A percentile compares a stretch with the other conserved stretches of the same genome.
phyloP scores from a whole-genome alignment of 2,329 filamentous ascomycete genomes.

The Ophiostoma sp. region DNA sequence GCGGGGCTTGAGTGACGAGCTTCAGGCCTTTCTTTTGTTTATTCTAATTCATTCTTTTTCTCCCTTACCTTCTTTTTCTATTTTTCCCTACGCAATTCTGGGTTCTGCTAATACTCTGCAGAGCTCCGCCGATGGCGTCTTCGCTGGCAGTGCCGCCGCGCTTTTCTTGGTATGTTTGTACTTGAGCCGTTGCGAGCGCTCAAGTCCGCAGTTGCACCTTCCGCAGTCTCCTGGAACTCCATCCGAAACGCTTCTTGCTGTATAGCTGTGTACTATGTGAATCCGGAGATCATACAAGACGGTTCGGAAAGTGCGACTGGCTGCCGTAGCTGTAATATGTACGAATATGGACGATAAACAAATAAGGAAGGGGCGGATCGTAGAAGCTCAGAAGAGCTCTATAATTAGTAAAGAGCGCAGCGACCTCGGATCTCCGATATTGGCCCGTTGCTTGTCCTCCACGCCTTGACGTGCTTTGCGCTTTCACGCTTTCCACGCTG shows the following conservation, averaged over 20 bases:
- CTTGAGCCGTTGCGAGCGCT: neutral
- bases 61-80: neutral
- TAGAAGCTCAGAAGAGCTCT: neutral
- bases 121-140: constrained; percentile 16
- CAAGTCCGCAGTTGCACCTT: constrained; percentile 12
- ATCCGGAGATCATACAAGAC: too few relatives aligned
- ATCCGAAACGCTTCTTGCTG: too few relatives aligned
- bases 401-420: neutral
- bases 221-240: neutral
- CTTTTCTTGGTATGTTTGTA: neutral
- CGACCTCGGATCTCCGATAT: constrained; percentile 26
- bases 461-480: neutral
- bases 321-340: neutral
- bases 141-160: neutral
- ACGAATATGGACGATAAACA: neutral
- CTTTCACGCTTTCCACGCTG: constrained; percentile 8
- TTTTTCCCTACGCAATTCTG: neutral
- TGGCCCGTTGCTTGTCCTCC: constrained; percentile 14
- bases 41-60: neutral
- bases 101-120: neutral
- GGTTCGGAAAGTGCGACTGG: neutral
- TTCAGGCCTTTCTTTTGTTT: neutral
- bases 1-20: constrained; percentile 20
- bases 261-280: neutral
- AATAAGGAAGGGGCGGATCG: neutral